These are phyloP conservation scores for Dendrobium officinale DNA, from an alignment of 106 monocot genomes.

Conservation along the genomic window DNA sequence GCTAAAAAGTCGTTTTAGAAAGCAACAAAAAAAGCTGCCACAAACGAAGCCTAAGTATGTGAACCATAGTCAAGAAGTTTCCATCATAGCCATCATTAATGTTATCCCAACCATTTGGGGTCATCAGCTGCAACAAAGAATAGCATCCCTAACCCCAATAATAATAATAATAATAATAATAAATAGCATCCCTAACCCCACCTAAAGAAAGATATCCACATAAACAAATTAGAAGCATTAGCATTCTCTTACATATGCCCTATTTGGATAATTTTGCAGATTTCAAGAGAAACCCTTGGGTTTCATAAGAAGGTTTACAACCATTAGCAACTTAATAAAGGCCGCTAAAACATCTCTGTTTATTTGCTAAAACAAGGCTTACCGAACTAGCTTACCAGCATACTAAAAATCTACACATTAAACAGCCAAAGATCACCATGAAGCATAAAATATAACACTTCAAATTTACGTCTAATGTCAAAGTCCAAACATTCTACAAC, in stretches of 20 bases:
- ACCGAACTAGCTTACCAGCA: too few relatives aligned
- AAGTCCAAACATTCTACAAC: background rate
- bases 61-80: too few relatives aligned
- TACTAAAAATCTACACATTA: too few relatives aligned
- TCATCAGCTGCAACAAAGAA: background rate
- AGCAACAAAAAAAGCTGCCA: too few relatives aligned
- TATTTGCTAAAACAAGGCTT: too few relatives aligned
- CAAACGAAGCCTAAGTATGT: too few relatives aligned
- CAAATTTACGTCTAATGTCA: background rate
- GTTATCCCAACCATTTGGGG: too few relatives aligned
- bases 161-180: too few relatives aligned
- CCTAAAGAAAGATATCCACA: background rate
- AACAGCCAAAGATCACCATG: background rate
- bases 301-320: too few relatives aligned
- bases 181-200: background rate
- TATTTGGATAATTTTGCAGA: background rate
- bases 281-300: background rate
- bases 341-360: too few relatives aligned
- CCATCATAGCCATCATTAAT: background rate
- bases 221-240: background rate
- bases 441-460: background rate
- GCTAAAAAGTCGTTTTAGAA: too few relatives aligned
- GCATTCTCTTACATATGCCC: background rate
- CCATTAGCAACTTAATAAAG: too few relatives aligned
- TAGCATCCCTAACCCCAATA: background rate